phyloP scores from a whole-genome alignment of 2,329 filamentous ascomycete species.

The Fusarium nanum region DNA sequence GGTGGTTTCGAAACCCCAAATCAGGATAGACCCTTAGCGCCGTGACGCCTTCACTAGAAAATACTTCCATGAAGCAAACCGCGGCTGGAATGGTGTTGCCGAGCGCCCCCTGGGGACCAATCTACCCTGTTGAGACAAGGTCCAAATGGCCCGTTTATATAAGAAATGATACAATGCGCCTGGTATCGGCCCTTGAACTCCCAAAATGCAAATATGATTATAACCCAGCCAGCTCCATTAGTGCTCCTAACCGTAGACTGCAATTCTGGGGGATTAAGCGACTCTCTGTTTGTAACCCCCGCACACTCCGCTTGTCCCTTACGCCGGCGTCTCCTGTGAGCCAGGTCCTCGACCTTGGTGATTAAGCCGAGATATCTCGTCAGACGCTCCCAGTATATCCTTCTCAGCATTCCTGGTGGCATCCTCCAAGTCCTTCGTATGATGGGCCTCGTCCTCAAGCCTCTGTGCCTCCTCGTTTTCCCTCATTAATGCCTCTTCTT shows the following conservation, averaged over 20 bases:
- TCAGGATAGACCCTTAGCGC: slow-evolving; percentile 16
- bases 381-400: slow-evolving; percentile 23
- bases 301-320: slow-evolving; percentile 22
- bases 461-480: slow-evolving; percentile 68
- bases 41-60: slow-evolving; percentile 11
- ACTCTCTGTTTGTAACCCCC: slow-evolving; percentile 40
- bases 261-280: slow-evolving; percentile 36
- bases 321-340: slow-evolving; percentile 25
- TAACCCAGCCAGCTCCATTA: slow-evolving; percentile 40
- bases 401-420: slow-evolving; percentile 41
- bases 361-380: slow-evolving; percentile 27
- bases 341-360: slow-evolving; percentile 15
- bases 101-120: background rate
- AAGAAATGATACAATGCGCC: slow-evolving; percentile 40
- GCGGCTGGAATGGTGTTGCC: slow-evolving; percentile 3
- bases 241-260: slow-evolving; percentile 38
- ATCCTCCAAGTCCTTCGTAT: slow-evolving; percentile 45
- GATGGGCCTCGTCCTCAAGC: slow-evolving; percentile 60
- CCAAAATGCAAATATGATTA: slow-evolving; percentile 42
- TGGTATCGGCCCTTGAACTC: slow-evolving; percentile 41
- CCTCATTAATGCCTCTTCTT: slow-evolving; percentile 62
- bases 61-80: slow-evolving; percentile 8
- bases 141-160: slow-evolving; percentile 29
- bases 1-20: background rate
- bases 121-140: slow-evolving; percentile 8